Percentiles rank a stretch among this genome's conserved stretches.
phyloP scores from a whole-genome alignment of 352 stramenopile genomes.

The Albugo laibachii region DNA sequence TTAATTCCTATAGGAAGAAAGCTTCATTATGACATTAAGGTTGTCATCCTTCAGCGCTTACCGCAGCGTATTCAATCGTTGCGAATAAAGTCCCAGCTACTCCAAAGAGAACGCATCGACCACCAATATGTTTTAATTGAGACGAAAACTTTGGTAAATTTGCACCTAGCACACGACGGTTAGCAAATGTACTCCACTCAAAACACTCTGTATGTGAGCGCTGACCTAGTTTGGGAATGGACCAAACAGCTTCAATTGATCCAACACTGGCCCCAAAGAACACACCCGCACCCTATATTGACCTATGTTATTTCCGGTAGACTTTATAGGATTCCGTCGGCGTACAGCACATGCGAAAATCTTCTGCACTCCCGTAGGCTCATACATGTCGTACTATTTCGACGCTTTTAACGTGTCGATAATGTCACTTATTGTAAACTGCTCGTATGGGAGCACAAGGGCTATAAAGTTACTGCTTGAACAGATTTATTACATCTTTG shows the following conservation, averaged over 20 bases:
- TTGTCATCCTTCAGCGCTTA: conserved; percentile 1
- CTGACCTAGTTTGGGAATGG: conserved; percentile 68
- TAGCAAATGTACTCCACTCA: background rate
- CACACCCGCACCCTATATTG: conserved; percentile 31
- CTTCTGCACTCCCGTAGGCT: conserved; percentile 46
- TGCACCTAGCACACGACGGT: conserved; percentile 15
- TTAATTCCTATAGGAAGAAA: conserved; percentile 12
- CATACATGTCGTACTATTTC: conserved; percentile 24
- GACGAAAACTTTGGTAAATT: conserved; percentile 64
- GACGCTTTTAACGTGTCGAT: conserved; percentile 8
- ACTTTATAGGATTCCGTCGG: no score
- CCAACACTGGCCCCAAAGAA: conserved; percentile 58
- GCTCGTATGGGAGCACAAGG: conserved; percentile 12
- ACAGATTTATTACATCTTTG: conserved; percentile 36
- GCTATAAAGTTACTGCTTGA: background rate
- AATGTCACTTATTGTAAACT: background rate
- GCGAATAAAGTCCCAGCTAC: conserved; percentile 39
- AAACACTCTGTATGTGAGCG: background rate
- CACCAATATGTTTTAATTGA: conserved; percentile 64
- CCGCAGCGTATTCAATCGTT: conserved; percentile 36
- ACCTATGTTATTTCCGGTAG: no score
- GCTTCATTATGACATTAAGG: background rate
- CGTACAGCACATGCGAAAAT: conserved; percentile 14
- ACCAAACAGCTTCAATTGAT: conserved; percentile 71
- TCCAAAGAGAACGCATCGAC: conserved; percentile 56